Percentiles rank a stretch among this genome's conserved stretches.
phyloP scores from a whole-genome alignment of 805 yeast genomes.

The Zygosaccharomyces bisporus region DNA sequence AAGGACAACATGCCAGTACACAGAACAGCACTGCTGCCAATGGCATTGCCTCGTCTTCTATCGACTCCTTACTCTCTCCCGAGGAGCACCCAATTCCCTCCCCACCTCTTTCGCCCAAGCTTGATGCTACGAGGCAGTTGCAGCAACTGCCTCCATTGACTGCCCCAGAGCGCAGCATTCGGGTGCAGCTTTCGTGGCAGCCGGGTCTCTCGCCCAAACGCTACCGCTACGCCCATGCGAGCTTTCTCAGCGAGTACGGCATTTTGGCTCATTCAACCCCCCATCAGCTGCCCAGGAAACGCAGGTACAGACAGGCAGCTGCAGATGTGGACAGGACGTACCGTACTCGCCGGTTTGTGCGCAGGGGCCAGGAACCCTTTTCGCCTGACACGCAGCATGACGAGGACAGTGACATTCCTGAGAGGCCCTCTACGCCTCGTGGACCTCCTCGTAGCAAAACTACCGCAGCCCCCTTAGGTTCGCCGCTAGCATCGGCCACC shows the following conservation, averaged over 20 bases:
- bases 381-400: slow-evolving; percentile 10
- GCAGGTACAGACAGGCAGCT: slow-evolving; percentile 9
- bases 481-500: slow-evolving; percentile 31
- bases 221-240: slow-evolving; percentile 17
- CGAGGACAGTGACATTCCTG: slow-evolving; percentile 10
- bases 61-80: slow-evolving; percentile 1
- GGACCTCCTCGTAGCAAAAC: slow-evolving; percentile 14
- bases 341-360: slow-evolving; percentile 22
- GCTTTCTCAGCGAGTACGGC: slow-evolving; percentile 27
- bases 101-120: slow-evolving; percentile 35
- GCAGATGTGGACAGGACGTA: slow-evolving; percentile 20
- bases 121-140: slow-evolving; percentile 6
- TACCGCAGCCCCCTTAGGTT: slow-evolving; percentile 25
- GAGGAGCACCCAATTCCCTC: slow-evolving; percentile 33
- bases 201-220: slow-evolving; percentile 17
- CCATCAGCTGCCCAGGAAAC: neutral
- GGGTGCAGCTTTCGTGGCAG: slow-evolving; percentile 23
- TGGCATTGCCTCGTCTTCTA: slow-evolving; percentile 1
- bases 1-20: neutral
- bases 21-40: neutral
- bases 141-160: slow-evolving; percentile 2
- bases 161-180: slow-evolving; percentile 15
- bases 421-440: slow-evolving; percentile 29
- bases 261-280: slow-evolving; percentile 9
- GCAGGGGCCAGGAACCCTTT: slow-evolving; percentile 8